phyloP scores from a whole-genome alignment of 1,284 basidiomycete species.

The Puccinia coronata region DNA sequence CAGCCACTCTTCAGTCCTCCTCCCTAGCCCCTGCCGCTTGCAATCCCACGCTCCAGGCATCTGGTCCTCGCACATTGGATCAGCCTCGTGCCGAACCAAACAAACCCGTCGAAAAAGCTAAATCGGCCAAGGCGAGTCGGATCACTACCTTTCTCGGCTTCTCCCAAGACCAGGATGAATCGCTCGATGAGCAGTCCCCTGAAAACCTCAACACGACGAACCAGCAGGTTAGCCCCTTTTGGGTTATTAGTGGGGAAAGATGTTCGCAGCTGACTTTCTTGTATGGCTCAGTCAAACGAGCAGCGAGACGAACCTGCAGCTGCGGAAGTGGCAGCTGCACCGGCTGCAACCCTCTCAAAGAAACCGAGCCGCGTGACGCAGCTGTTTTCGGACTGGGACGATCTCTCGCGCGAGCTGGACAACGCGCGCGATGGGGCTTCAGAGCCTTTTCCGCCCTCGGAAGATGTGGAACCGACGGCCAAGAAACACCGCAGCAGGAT shows the following conservation, averaged over 20 bases:
- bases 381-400: slow-evolving; percentile 13
- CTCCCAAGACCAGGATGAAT: slow-evolving; percentile 1
- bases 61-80: background rate
- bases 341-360: background rate
- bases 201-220: background rate
- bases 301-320: background rate
- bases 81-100: background rate
- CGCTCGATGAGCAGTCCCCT: background rate
- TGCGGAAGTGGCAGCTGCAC: background rate
- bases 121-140: slow-evolving; percentile 42
- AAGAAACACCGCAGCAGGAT: slow-evolving; percentile 1
- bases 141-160: slow-evolving; percentile 25
- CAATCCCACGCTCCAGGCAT: no score
- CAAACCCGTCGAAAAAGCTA: background rate
- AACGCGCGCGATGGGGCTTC: background rate
- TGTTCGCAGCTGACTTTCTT: background rate
- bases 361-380: slow-evolving; percentile 17
- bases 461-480: background rate
- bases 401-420: slow-evolving; percentile 23
- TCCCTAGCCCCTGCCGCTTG: no score
- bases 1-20: background rate
- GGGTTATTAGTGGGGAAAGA: background rate
- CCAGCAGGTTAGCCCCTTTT: background rate
- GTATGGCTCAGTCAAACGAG: background rate
- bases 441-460: background rate